A percentile compares a stretch with the other conserved stretches of the same genome.
Evolutionary conservation across 768 basidiomycete genomes (phyloP).

Genomic region (Gyrodon lividus): DNA sequence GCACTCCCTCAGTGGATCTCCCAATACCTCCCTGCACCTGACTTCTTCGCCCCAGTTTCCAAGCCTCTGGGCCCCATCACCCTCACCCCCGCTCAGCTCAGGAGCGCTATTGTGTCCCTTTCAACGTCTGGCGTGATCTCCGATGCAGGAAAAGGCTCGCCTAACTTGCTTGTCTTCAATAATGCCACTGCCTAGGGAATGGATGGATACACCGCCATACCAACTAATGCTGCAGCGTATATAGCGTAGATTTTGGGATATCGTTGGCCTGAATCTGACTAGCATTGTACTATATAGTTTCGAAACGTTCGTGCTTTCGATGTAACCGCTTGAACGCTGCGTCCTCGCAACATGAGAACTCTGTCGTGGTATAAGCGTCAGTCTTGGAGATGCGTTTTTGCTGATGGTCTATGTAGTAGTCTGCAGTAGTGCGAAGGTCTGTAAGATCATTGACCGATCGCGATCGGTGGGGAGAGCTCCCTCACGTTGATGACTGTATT

Average conservation of each 20-base stretch:
- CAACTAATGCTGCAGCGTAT: constrained; percentile 2
- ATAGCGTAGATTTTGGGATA: constrained; percentile 1
- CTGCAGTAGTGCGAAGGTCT: too few species aligned
- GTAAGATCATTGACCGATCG: too few species aligned
- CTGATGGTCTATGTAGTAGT: too few species aligned
- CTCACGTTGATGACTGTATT: too few species aligned
- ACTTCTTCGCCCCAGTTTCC: constrained; percentile 44
- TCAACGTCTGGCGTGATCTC: constrained; percentile 50
- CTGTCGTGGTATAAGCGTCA: too few species aligned
- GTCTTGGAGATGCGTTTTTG: too few species aligned
- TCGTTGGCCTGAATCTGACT: neutral
- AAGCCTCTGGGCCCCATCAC: constrained; percentile 38
- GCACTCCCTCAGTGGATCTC: constrained; percentile 59
- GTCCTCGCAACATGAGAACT: too few species aligned
- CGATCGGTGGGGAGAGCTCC: too few species aligned
- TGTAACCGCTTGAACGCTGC: too few species aligned
- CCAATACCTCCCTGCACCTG: constrained; percentile 54
- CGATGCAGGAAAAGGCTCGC: constrained; percentile 48
- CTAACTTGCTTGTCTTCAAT: constrained; percentile 79
- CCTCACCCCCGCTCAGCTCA: constrained; percentile 71
- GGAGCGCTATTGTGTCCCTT: constrained; percentile 67
- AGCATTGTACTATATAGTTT: constrained; percentile 13
- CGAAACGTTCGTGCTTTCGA: too few species aligned
- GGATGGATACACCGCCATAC: neutral
- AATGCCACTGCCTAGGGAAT: constrained; percentile 52